phyloP scores from a whole-genome alignment of 805 yeast species.

The Suhomyces kilbournensis region DNA sequence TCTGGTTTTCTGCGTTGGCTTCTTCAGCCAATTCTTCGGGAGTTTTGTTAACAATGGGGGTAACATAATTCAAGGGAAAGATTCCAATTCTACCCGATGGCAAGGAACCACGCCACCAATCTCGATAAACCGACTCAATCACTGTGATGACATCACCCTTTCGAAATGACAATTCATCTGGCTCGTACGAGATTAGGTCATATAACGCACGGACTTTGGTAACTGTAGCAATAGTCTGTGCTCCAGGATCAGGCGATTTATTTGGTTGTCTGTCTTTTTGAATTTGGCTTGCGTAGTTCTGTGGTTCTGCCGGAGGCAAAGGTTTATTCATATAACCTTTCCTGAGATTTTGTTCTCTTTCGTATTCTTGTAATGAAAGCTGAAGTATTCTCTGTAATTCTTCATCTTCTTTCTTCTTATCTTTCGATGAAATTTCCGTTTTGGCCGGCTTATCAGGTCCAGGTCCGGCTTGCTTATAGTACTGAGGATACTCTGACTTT shows the following conservation, averaged over 20 bases:
- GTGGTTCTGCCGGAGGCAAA: slow-evolving; percentile 27
- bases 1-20: slow-evolving; percentile 45
- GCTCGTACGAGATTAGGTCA: slow-evolving; percentile 73
- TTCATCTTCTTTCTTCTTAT: slow-evolving; percentile 64
- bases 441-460: slow-evolving; percentile 61
- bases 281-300: slow-evolving; percentile 10
- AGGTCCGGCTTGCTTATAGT: slow-evolving; percentile 14
- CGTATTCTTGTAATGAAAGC: slow-evolving; percentile 65
- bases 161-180: slow-evolving; percentile 82
- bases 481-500: slow-evolving; percentile 35
- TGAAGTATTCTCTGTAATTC: slow-evolving; percentile 75
- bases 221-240: slow-evolving; percentile 43
- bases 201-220: slow-evolving; percentile 81
- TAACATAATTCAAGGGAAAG: slow-evolving; percentile 89
- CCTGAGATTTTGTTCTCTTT: slow-evolving; percentile 33
- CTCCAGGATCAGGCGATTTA: slow-evolving; percentile 11
- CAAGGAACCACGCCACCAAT: slow-evolving; percentile 93
- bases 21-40: slow-evolving; percentile 56
- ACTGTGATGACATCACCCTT: slow-evolving; percentile 88
- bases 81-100: slow-evolving; percentile 75
- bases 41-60: slow-evolving; percentile 67
- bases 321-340: slow-evolving; percentile 32
- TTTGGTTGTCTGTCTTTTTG: slow-evolving; percentile 13
- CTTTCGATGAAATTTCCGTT: slow-evolving; percentile 43
- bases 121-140: slow-evolving; percentile 81